Evolutionary conservation across 345 rosid genomes (phyloP).

Genomic region (Durio zibethinus): DNA sequence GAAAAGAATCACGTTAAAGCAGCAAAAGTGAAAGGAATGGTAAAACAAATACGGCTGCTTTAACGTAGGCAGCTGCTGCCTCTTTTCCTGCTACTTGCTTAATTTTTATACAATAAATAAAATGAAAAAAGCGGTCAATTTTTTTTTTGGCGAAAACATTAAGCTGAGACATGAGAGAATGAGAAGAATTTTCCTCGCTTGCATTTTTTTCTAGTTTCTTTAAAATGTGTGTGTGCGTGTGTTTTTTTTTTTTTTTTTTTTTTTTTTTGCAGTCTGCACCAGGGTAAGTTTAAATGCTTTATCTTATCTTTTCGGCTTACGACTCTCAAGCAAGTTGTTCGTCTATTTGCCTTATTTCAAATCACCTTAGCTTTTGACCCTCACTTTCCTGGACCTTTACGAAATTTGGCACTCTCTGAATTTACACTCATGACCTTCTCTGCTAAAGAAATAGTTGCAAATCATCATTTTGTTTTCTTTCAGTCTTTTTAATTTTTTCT

Average conservation of each 20-base stretch:
- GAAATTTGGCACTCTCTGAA: background rate
- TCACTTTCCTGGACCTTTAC: background rate
- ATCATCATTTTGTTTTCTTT: background rate
- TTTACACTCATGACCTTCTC: background rate
- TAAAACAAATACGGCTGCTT: background rate
- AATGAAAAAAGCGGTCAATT: too few species aligned
- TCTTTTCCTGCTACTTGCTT: background rate
- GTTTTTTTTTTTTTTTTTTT: too few species aligned
- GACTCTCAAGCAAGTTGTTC: conserved; percentile 16
- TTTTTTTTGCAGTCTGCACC: background rate
- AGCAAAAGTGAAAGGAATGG: background rate
- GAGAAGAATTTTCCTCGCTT: background rate
- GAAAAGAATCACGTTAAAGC: conserved; percentile 13
- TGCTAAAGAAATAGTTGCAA: background rate
- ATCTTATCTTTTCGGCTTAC: conserved; percentile 12
- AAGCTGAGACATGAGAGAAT: background rate
- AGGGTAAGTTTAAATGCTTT: background rate
- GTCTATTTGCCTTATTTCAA: conserved; percentile 2
- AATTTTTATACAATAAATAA: too few species aligned
- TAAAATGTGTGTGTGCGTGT: too few species aligned
- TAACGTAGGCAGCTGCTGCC: background rate
- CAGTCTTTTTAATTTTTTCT: background rate
- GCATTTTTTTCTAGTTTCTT: background rate
- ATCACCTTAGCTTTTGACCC: background rate
- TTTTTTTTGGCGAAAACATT: background rate